Conservation (phyloP, 2,329 filamentous ascomycete genomes). For the Chaetomiaceae sp. region DNA sequence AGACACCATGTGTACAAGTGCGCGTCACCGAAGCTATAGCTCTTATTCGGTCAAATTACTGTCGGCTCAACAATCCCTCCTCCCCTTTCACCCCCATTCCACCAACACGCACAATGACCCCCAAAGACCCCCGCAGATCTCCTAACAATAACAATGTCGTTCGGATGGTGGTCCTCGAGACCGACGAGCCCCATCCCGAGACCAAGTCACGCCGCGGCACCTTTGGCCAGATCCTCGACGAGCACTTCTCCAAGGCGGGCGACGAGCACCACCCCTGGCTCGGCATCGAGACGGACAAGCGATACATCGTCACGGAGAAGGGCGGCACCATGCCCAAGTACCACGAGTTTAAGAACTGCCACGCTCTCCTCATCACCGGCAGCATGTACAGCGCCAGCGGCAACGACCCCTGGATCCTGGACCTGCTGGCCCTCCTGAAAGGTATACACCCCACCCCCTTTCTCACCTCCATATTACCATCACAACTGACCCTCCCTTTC, state of each 20-base stretch:
- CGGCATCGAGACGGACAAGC: constrained; percentile 49
- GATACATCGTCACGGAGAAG: constrained; percentile 48
- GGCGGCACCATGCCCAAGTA: constrained; percentile 43
- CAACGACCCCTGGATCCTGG: constrained; percentile 66
- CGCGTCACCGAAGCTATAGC: too few species aligned
- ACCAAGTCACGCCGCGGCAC: constrained; percentile 45
- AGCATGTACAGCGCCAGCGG: constrained; percentile 66
- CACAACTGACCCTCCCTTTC: not conserved
- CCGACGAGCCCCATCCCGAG: constrained; percentile 50
- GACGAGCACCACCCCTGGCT: constrained; percentile 48
- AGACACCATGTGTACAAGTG: too few species aligned
- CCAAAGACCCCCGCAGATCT: too few species aligned
- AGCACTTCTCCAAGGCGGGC: constrained; percentile 48
- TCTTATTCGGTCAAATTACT: too few species aligned
- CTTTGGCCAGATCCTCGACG: constrained; percentile 50
- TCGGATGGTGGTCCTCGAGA: constrained; percentile 51
- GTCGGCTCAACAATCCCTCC: too few species aligned
- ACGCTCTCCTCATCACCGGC: constrained; percentile 71
- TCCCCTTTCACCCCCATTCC: too few species aligned
- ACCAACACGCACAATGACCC: too few species aligned
- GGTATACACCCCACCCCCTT: constrained; percentile 26
- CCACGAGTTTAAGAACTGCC: constrained; percentile 55
- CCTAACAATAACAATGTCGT: too few species aligned
- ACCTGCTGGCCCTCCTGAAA: constrained; percentile 55
- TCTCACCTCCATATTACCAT: too few species aligned